Evolutionary conservation across 164 flowering plant species (phyloP), one percentile per base, ranked within the genome.

Genomic region (Echeveria elegans): DNA sequence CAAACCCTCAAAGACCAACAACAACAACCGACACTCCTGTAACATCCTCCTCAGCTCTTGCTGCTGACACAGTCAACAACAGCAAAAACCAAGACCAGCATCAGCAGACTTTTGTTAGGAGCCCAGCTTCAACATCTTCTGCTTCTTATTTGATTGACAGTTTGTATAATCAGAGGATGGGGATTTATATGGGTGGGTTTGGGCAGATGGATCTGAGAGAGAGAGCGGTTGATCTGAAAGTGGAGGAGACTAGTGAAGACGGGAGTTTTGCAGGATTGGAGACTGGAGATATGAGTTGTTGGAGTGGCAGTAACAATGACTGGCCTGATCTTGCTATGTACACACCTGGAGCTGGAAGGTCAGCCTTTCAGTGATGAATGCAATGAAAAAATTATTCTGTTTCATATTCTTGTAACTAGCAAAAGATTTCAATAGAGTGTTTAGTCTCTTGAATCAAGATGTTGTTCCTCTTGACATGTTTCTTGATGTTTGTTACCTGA

Each of bases 291-390:
- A 68, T 82, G 24, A 75, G 71, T 61, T 77, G 84, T 58, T 80
- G 79, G 79, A 56, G 53, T 32, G 78, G 77, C 1, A 71, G 76
- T 53, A 73, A 80, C 18, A 77, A 74, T 72, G 88, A 81, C 14
- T 83, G 90, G 88, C 88, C 90, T 77, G 93, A 84, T 81, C 88
- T 86, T 66, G 79, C 90, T 32, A 88, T 88, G 68, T 79, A 80
- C 78, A 82, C 90, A 21, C 87, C 87, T 73, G 83, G 89, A 73
- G 52, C n/a, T n/a, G n/a, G n/a, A n/a, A n/a, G 47, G 23, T 26
- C 36, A 8, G 36, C 14, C 19, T 60, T 28, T 26, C 63, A 60
- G 63, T 60, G 63, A 60, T 29, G 6, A 47, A 15, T 47, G 19
- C 0, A 15, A 12, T 19, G 19, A 0, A 18, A 19, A 0, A 12